Conservation (phyloP, 1,139 yeast species). For the Saccharomycopsis hybrid region DNA sequence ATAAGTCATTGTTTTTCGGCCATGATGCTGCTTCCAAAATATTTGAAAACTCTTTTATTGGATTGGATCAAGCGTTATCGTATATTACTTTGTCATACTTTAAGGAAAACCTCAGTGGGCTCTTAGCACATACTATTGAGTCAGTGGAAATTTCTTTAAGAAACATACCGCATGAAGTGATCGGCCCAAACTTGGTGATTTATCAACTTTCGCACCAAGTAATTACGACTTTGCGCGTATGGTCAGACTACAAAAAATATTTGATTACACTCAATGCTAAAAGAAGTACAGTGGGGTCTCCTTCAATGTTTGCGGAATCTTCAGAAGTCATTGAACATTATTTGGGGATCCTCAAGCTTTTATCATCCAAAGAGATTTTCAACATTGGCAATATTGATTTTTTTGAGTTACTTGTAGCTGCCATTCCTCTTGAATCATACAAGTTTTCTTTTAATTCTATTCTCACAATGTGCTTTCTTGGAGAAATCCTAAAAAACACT, state of each 20-base stretch:
- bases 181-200: conserved; percentile 35
- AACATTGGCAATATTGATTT: conserved; percentile 40
- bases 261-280: conserved; percentile 18
- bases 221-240: conserved; percentile 50
- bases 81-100: conserved; percentile 21
- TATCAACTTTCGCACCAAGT: conserved; percentile 56
- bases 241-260: conserved; percentile 38
- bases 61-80: conserved; percentile 6
- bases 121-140: conserved; percentile 51
- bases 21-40: neutral
- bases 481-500: conserved; percentile 25
- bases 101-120: conserved; percentile 23
- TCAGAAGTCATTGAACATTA: conserved; percentile 10
- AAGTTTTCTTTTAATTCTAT: conserved; percentile 35
- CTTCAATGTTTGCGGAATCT: too few species aligned
- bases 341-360: conserved; percentile 34
- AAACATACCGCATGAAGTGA: conserved; percentile 37
- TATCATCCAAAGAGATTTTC: conserved; percentile 29
- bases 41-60: conserved; percentile 5
- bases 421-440: conserved; percentile 33
- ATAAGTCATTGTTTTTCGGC: conserved; percentile 7
- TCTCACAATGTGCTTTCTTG: conserved; percentile 36
- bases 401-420: conserved; percentile 45
- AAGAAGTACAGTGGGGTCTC: neutral
- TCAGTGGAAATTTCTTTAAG: conserved; percentile 63